Evolutionary conservation across 345 rosid genomes (phyloP), one percentile per base, ranked within the genome.

Genomic region (Triadica sebifera): DNA sequence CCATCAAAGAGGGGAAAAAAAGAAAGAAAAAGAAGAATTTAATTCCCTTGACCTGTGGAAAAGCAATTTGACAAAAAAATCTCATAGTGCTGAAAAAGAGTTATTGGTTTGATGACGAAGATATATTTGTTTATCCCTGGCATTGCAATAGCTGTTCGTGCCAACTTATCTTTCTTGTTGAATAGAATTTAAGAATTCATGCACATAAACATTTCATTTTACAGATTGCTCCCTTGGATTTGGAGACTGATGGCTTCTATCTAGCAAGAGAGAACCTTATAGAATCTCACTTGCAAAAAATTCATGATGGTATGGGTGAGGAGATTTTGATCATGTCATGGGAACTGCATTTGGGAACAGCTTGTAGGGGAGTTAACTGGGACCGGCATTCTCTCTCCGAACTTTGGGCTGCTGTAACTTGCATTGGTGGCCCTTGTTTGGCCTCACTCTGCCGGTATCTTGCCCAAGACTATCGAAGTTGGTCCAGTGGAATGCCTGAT

Each of bases 401-500:
- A 74, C 90, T 95, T 59, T 88, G 94, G 20, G 98, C 94, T 69
- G 94, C 94, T 66, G 98, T 93, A 79, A 75, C 89, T 46, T 91
- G 98, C 72, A 84, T 87, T 25, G 88, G 93, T 45, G 96, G 96
- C 39, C 64, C 85, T 59, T 86, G 96, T 83, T 79, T 95, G 81
- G 96, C 96, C 51, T 85, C 93, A 3, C 77, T 93, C 46, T 95
- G 94, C 62, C 83, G 88, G 52, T 76, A 85, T 77, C 87, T 93
- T 43, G 89, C 93, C 64, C 94, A 87, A 85, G 99, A 93, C 73
- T 91, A 93, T 49, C 75, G 79, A 41, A 93, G 91, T 75, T 95
- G 99, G 99, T 89, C 93, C n/a, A 87, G 94, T 53, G 99, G 99
- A 79, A 91, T 95, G 97, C 98, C 98, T 8, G 97, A 95, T 86